Base-by-base conservation (phyloP, 495 filamentous ascomycete genomes). In the Podospora comata region DNA sequence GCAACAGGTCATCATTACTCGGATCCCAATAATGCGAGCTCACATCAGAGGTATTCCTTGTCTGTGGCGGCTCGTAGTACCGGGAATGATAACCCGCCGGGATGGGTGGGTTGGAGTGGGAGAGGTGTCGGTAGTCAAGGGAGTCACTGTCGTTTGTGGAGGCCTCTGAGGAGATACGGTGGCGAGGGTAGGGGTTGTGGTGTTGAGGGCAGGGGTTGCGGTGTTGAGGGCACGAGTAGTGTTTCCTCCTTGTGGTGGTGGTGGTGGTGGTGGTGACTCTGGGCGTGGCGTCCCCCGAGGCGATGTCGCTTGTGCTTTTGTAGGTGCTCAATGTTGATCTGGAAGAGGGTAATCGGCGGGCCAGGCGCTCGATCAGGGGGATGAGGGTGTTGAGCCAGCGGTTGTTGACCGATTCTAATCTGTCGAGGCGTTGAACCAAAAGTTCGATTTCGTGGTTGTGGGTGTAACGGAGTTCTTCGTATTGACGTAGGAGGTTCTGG, bases 371-470 rank as follows among this genome's bases (percentile, higher is more conserved):
- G 60, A 79, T 68, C 5, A 81, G 63, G 1, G 77, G 72, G 16
- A 73, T 68, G 34, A 83, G 26, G 15, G 75, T 67, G 15, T 71
- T 67, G 67, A 76, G 60, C 72, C 76, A 74, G 6, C 72, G 59
- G 58, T 79, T 73, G 62, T 75, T 75, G 60, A 76, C 75, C n/a
- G 64, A 57, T 34, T 77, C 77, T n/a, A 82, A 65, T 16, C 65
- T 62, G 11, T 75, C 74, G 26, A 83, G 62, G 2, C 77, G 73
- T 1, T 64, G 34, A 13, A 70, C 54, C 1, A 75, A 30, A 15
- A 63, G 57, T 62, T 78, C 76, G 34, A 82, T 68, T 23, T 82
- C 80, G 1, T 69, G 72, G 4, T 75, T 60, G 11, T 74, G 78
- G 6, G 70, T 67, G 58, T 75, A 68, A n/a, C 72, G 73, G 13